Evolutionary conservation across 192 early-diverging fungal species (phyloP).

Genomic region (Linnemannia exigua): DNA sequence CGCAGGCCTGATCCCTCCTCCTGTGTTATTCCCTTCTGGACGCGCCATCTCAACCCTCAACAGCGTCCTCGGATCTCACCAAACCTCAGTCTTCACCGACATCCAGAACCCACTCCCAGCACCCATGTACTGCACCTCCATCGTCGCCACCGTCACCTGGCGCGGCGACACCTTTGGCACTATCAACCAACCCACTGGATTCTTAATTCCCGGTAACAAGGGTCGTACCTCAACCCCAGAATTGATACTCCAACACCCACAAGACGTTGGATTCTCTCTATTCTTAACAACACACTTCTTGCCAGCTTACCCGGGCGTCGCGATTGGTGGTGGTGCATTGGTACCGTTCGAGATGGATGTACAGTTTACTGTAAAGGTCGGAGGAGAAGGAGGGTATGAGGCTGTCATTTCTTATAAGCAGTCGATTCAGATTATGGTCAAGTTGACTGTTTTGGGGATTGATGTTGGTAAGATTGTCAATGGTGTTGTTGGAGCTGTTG

Average conservation of each 20-base stretch:
- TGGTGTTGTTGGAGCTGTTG: neutral
- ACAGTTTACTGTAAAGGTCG: neutral
- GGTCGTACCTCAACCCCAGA: neutral
- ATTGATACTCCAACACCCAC: neutral
- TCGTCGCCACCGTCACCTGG: neutral
- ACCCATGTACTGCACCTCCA: neutral
- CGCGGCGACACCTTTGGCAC: neutral
- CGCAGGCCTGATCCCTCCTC: slow-evolving; percentile 1
- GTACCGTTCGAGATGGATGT: neutral
- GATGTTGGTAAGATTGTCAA: neutral
- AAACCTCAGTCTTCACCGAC: neutral
- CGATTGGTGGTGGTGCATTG: neutral
- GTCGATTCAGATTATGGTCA: neutral
- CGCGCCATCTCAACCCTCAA: neutral
- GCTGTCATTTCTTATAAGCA: neutral
- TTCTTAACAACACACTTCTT: neutral
- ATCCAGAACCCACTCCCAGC: slow-evolving; percentile 2
- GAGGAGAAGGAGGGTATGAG: neutral
- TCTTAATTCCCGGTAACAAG: neutral
- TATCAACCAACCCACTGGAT: neutral
- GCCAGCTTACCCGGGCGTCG: neutral
- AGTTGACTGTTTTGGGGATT: neutral
- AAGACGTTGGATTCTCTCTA: neutral
- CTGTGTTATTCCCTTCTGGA: neutral
- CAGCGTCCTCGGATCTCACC: neutral